A percentile compares a stretch with the other conserved stretches of the same genome.
phyloP scores from a whole-genome alignment of 176 grass and related monocot genomes.

The Saccharum spontaneum region DNA sequence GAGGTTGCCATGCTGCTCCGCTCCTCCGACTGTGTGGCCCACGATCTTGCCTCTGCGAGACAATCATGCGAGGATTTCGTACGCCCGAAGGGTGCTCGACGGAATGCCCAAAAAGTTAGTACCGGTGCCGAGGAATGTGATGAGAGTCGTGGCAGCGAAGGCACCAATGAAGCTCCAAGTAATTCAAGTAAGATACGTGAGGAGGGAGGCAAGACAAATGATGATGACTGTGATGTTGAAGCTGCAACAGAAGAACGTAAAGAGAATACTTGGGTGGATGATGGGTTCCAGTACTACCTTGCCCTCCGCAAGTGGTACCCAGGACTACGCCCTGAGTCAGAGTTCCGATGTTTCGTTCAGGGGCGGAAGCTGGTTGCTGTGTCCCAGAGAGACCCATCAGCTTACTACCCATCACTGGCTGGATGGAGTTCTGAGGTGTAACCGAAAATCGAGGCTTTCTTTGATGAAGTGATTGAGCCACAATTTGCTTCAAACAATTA shows the following conservation, averaged over 20 bases:
- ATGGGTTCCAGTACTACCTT: constrained; percentile 66
- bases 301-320: constrained; percentile 83
- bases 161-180: background rate
- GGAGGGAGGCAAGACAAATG: background rate
- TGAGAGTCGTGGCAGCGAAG: background rate
- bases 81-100: too few relatives aligned
- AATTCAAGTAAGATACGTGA: background rate
- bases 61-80: too few relatives aligned
- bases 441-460: constrained; percentile 55
- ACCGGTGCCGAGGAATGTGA: background rate
- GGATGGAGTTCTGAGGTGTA: constrained; percentile 45
- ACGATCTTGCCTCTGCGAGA: too few relatives aligned
- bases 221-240: background rate
- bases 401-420: constrained; percentile 70
- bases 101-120: too few relatives aligned
- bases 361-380: constrained; percentile 45
- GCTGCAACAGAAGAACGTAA: constrained; percentile 5
- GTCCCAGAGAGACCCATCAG: constrained; percentile 78
- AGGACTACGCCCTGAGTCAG: constrained; percentile 69
- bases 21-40: too few relatives aligned
- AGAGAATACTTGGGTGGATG: constrained; percentile 28
- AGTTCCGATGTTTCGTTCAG: constrained; percentile 85
- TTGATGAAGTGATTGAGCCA: constrained; percentile 47
- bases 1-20: too few relatives aligned
- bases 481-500: constrained; percentile 59